phyloP scores from a whole-genome alignment of 257 asterid species.

The Forsythia suspensa region DNA sequence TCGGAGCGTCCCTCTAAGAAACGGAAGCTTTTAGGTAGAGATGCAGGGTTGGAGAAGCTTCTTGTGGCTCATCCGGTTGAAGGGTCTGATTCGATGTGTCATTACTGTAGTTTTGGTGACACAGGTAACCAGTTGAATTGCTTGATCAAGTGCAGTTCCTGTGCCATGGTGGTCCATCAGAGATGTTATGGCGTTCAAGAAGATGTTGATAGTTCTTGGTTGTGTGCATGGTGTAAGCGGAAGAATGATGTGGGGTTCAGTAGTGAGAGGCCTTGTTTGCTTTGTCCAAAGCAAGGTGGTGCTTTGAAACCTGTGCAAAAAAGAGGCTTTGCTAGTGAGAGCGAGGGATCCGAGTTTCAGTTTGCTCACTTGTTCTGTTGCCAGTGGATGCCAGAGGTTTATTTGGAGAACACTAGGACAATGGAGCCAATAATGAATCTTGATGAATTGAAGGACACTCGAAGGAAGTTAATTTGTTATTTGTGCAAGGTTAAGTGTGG shows the following conservation, averaged over 20 bases:
- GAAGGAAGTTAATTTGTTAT: constrained; percentile 72
- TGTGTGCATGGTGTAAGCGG: constrained; percentile 89
- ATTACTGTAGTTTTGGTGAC: constrained; percentile 80
- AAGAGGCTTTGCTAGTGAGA: constrained; percentile 37
- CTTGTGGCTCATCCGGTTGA: constrained; percentile 72
- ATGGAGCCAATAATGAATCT: constrained; percentile 88
- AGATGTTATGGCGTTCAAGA: constrained; percentile 96
- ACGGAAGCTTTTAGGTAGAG: constrained; percentile 83
- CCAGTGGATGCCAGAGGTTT: constrained; percentile 95
- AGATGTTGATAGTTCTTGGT: constrained; percentile 70
- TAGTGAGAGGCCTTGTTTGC: constrained; percentile 63
- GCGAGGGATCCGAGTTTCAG: constrained; percentile 36
- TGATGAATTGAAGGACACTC: constrained; percentile 68
- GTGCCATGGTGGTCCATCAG: constrained; percentile 84
- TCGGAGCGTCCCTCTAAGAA: constrained; percentile 89
- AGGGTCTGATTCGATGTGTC: constrained; percentile 73
- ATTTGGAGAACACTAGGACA: constrained; percentile 69
- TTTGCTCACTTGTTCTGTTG: constrained; percentile 93
- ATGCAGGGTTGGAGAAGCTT: constrained; percentile 92
- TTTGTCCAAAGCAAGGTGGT: constrained; percentile 87
- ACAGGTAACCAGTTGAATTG: constrained; percentile 62
- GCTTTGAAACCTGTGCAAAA: constrained; percentile 77
- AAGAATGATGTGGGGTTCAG: constrained; percentile 37
- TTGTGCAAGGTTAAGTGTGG: constrained; percentile 95
- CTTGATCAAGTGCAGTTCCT: constrained; percentile 68